Conservation (phyloP, 177 flowering plant species). For the Vitis hybrid region DNA sequence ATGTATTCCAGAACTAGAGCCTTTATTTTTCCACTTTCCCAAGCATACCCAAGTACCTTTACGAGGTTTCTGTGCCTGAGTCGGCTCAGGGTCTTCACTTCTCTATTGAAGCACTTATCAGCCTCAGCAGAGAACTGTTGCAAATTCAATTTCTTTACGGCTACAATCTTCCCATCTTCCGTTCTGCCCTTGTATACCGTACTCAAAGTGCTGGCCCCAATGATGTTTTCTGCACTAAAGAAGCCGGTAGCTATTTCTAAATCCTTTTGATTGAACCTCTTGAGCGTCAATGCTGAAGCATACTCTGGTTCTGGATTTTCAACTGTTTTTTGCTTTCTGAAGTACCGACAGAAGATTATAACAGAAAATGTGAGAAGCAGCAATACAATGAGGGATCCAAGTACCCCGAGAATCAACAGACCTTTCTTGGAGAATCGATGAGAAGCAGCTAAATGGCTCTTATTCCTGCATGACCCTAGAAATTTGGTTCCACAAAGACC, state of each 20-base stretch:
- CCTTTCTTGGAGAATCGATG: slow-evolving; percentile 39
- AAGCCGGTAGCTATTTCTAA: slow-evolving; percentile 53
- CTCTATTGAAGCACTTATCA: slow-evolving; percentile 68
- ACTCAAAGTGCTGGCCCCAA: slow-evolving; percentile 66
- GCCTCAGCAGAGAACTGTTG: slow-evolving; percentile 51
- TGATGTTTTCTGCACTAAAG: slow-evolving; percentile 52
- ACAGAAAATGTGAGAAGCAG: slow-evolving; percentile 32
- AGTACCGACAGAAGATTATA: slow-evolving; percentile 12
- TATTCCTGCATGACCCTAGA: slow-evolving; percentile 38
- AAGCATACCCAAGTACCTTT: slow-evolving; percentile 78
- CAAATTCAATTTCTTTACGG: slow-evolving; percentile 66
- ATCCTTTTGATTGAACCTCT: slow-evolving; percentile 52
- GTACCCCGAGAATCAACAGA: slow-evolving; percentile 27
- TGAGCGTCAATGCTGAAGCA: slow-evolving; percentile 31
- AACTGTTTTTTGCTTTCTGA: slow-evolving; percentile 20
- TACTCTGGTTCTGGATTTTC: slow-evolving; percentile 23
- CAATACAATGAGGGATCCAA: slow-evolving; percentile 36
- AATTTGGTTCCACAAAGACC: slow-evolving; percentile 62
- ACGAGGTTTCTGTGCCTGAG: slow-evolving; percentile 78
- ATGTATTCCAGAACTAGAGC: slow-evolving; percentile 79
- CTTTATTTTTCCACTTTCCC: slow-evolving; percentile 77
- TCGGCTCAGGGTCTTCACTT: slow-evolving; percentile 54
- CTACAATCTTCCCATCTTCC: slow-evolving; percentile 50
- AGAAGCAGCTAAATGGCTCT: slow-evolving; percentile 10
- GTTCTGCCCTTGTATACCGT: slow-evolving; percentile 77